A percentile compares a stretch with the other conserved stretches of the same genome.
Evolutionary conservation across 2,329 filamentous ascomycete genomes (phyloP).

Genomic region (Aspergillus neotritici): DNA sequence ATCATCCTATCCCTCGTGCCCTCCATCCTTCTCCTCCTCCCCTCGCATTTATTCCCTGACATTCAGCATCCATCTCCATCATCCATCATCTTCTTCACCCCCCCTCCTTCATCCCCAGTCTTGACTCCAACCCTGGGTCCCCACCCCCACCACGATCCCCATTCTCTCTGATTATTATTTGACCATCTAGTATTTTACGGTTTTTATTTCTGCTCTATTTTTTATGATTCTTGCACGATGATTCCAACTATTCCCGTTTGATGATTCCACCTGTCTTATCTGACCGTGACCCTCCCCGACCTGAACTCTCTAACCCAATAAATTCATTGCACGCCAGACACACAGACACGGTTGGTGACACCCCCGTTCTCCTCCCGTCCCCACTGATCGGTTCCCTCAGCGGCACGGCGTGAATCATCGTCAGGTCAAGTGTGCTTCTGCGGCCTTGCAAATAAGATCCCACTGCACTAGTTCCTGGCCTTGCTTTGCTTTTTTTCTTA

Average conservation of each 20-base stretch:
- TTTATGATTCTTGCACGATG: too few species aligned
- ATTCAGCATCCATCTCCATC: too few species aligned
- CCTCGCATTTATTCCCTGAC: too few species aligned
- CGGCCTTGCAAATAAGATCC: neutral
- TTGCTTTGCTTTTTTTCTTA: conserved; percentile 11
- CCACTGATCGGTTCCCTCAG: conserved; percentile 20
- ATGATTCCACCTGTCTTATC: too few species aligned
- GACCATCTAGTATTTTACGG: too few species aligned
- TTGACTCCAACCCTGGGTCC: conserved; percentile 12
- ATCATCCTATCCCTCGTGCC: too few species aligned
- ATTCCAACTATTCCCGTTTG: too few species aligned
- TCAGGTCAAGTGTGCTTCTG: conserved; percentile 6
- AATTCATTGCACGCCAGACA: conserved; percentile 9
- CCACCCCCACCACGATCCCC: conserved; percentile 10
- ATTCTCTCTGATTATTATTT: neutral
- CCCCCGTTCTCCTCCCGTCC: conserved; percentile 12
- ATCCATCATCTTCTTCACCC: conserved; percentile 4
- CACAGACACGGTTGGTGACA: conserved; percentile 13
- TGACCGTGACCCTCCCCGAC: too few species aligned
- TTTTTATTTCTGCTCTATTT: too few species aligned
- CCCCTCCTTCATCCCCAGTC: conserved; percentile 4
- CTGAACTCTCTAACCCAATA: conserved; percentile 10
- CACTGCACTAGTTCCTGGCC: neutral
- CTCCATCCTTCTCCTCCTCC: too few species aligned
- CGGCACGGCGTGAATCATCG: conserved; percentile 18